Evolutionary conservation across 345 rosid species (phyloP).

Genomic region (Orychophragmus violaceus): DNA sequence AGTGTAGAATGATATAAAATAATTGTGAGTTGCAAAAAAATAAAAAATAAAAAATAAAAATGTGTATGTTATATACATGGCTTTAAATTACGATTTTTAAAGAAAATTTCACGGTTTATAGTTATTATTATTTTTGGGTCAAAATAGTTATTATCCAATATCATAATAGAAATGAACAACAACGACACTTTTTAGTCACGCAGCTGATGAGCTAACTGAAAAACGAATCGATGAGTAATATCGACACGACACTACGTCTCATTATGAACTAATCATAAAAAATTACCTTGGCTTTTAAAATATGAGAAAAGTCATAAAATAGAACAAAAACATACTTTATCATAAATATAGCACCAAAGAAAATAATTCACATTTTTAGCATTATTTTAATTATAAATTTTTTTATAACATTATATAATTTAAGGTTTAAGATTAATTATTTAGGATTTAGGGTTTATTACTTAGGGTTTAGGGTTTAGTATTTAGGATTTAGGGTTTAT

Average conservation of each 20-base stretch:
- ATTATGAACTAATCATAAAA: conserved; percentile 10
- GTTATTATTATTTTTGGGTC: not conserved
- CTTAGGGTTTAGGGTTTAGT: no score
- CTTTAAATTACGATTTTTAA: not conserved
- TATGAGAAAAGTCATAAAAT: no score
- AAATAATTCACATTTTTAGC: no score
- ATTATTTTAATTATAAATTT: no score
- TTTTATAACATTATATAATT: no score
- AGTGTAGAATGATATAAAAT: no score
- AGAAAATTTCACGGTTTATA: not conserved
- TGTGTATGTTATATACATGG: not conserved
- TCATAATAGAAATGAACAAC: not conserved
- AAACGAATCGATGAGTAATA: conserved; percentile 19
- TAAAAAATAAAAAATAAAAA: not conserved
- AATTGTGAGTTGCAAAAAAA: no score
- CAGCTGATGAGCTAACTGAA: conserved; percentile 28
- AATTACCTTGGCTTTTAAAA: not conserved
- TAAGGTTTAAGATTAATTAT: no score
- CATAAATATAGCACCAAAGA: no score
- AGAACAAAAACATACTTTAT: no score
- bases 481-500: no score
- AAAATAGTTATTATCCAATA: not conserved
- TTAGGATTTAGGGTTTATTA: no score
- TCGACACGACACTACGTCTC: conserved; percentile 19
- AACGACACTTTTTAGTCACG: conserved; percentile 7